phyloP scores from a whole-genome alignment of 768 basidiomycete genomes.

The Hortiboletus campestris region DNA sequence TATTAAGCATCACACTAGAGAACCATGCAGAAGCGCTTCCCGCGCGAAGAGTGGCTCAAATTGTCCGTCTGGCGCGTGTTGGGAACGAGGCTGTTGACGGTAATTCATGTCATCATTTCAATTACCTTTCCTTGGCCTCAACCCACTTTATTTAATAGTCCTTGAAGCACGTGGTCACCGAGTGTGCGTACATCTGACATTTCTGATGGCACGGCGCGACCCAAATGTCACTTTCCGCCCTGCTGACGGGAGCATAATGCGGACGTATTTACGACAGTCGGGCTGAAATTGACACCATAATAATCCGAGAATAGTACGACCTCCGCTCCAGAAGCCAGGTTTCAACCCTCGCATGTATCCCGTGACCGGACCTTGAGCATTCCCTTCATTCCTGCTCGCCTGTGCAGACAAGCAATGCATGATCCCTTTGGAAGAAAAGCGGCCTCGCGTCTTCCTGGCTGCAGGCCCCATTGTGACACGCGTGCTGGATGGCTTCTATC shows the following conservation, averaged over 20 bases:
- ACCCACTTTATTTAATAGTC: constrained; percentile 17
- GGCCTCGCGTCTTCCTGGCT: constrained; percentile 34
- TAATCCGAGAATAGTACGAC: background rate
- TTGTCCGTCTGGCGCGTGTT: constrained; percentile 26
- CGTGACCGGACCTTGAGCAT: constrained; percentile 20
- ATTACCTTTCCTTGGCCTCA: constrained; percentile 24
- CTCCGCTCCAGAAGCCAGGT: constrained; percentile 17
- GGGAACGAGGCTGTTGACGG: constrained; percentile 28
- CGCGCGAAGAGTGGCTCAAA: constrained; percentile 14
- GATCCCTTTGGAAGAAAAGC: constrained; percentile 28
- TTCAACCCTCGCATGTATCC: constrained; percentile 3
- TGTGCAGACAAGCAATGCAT: constrained; percentile 28
- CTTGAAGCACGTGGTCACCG: constrained; percentile 17
- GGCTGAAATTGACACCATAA: constrained; percentile 1
- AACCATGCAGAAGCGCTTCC: constrained; percentile 1
- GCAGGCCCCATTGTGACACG: constrained; percentile 24
- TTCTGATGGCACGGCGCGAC: constrained; percentile 6
- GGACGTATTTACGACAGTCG: constrained; percentile 5
- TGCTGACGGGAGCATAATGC: background rate
- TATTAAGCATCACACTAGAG: background rate
- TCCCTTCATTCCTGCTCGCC: constrained; percentile 31
- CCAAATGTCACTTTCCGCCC: background rate
- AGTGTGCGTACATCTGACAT: constrained; percentile 9
- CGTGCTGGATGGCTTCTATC: constrained; percentile 20
- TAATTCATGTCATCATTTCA: constrained; percentile 23